phyloP scores from a whole-genome alignment of 2,329 filamentous ascomycete species.

The Colletotrichum spaethianum region DNA sequence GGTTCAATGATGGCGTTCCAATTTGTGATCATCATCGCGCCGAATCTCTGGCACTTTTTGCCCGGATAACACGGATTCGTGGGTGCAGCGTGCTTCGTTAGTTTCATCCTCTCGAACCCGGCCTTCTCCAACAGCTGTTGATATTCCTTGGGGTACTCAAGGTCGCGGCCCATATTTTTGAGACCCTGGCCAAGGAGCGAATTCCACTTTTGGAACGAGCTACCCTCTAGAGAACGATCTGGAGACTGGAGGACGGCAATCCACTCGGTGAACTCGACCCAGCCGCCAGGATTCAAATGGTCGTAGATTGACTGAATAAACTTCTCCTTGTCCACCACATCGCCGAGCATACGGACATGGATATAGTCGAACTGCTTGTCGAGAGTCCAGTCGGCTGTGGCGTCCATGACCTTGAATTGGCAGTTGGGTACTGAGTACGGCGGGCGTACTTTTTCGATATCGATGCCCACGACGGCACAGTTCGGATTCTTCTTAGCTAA shows the following conservation, averaged over 20 bases:
- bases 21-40: slow-evolving; percentile 48
- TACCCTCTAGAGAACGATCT: slow-evolving; percentile 50
- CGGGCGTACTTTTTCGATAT: slow-evolving; percentile 49
- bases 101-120: slow-evolving; percentile 47
- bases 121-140: slow-evolving; percentile 44
- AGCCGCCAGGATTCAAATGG: slow-evolving; percentile 45
- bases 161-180: slow-evolving; percentile 49
- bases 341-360: slow-evolving; percentile 51
- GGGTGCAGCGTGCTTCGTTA: slow-evolving; percentile 48
- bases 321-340: slow-evolving; percentile 46
- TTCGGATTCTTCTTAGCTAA: slow-evolving; percentile 46
- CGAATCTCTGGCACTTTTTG: slow-evolving; percentile 48
- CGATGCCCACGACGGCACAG: slow-evolving; percentile 48
- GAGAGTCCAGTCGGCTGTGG: slow-evolving; percentile 47
- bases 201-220: slow-evolving; percentile 50
- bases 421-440: slow-evolving; percentile 47
- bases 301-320: slow-evolving; percentile 50
- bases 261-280: slow-evolving; percentile 53
- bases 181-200: slow-evolving; percentile 47
- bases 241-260: slow-evolving; percentile 49
- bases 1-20: slow-evolving; percentile 44
- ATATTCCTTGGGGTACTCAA: slow-evolving; percentile 47
- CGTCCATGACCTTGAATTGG: slow-evolving; percentile 48
- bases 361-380: slow-evolving; percentile 49
- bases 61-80: slow-evolving; percentile 50